phyloP scores from a whole-genome alignment of 768 basidiomycete species.

The Leccinum arenicola region DNA sequence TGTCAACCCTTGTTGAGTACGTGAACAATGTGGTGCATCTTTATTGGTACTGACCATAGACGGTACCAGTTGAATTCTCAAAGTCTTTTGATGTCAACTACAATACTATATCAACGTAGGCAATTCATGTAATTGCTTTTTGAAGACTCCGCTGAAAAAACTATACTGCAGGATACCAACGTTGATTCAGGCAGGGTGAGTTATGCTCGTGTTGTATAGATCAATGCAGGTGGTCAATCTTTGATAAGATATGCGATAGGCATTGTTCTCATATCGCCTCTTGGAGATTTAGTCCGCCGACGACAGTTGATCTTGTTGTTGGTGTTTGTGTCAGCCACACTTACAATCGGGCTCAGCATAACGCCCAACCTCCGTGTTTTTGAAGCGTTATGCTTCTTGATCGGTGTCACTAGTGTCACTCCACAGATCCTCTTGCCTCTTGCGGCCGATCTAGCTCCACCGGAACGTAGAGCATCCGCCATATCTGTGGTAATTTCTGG shows the following conservation, averaged over 20 bases:
- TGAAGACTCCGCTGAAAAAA: neutral
- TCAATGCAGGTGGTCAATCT: neutral
- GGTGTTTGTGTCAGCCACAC: slow-evolving; percentile 46
- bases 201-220: neutral
- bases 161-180: slow-evolving; percentile 52
- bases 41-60: neutral
- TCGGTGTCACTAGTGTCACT: slow-evolving; percentile 69
- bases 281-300: slow-evolving; percentile 80
- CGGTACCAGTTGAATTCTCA: slow-evolving; percentile 32
- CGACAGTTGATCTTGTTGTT: slow-evolving; percentile 66
- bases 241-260: slow-evolving; percentile 62
- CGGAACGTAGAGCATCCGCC: slow-evolving; percentile 67
- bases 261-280: slow-evolving; percentile 71
- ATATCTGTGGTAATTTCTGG: slow-evolving; percentile 71
- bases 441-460: slow-evolving; percentile 80
- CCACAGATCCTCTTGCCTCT: slow-evolving; percentile 74
- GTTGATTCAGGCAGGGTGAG: slow-evolving; percentile 64
- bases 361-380: slow-evolving; percentile 59
- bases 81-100: slow-evolving; percentile 40
- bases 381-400: slow-evolving; percentile 65
- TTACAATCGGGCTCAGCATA: slow-evolving; percentile 72
- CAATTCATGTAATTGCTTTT: neutral
- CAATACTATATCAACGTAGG: slow-evolving; percentile 33
- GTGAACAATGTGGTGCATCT: slow-evolving; percentile 14
- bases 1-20: slow-evolving; percentile 76